Evolutionary conservation across 345 rosid genomes (phyloP), one percentile per base, ranked within the genome.

Genomic region (Leavenworthia alabamica): DNA sequence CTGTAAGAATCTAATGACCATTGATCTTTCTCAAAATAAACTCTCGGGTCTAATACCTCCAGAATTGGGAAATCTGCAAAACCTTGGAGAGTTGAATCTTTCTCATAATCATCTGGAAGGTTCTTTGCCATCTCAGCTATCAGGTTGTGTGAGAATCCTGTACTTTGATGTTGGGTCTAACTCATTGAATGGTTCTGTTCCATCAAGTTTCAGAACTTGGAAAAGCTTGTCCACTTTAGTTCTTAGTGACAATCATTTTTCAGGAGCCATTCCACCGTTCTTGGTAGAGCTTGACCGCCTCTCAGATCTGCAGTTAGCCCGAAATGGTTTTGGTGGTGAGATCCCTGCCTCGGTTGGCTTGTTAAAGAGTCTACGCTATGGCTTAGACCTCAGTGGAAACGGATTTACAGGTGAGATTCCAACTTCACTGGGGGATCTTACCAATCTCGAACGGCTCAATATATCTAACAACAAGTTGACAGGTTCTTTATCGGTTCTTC

Each of bases 321-420:
- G 85, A 50, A 90, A 85, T 77, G 40, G 35, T 26, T 75, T 88
- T 8, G 82, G 78, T 50, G 96, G 94, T 5, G 65, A 74, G 64
- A 83, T 90, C 61, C 91, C 97, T 22, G 52, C 84, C 6, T 77
- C 67, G 0, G 70, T 88, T 20, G 86, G 94, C 48, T 71, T 70
- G n/a, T 48, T 85, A 71, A 65, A 32, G 75, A 63, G 67, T 44
- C 73, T 90, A 51, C 68, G 42, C 4, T 86, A 80, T 60, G 71
- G 42, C 10, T 63, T 90, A 73, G 83, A 88, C 72, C 81, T 90
- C 45, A 87, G 96, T 71, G 71, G 67, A 22, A 85, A 81, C 31
- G 73, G 77, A n/a, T 70, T 90, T 40, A 78, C 26, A 0, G 94
- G 94, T 64, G 56, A 73, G 69, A 77, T 88, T 73, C 96, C 97